These are phyloP conservation scores for Ormosia emarginata DNA, from an alignment of 306 rosid species.

Conservation along the genomic window DNA sequence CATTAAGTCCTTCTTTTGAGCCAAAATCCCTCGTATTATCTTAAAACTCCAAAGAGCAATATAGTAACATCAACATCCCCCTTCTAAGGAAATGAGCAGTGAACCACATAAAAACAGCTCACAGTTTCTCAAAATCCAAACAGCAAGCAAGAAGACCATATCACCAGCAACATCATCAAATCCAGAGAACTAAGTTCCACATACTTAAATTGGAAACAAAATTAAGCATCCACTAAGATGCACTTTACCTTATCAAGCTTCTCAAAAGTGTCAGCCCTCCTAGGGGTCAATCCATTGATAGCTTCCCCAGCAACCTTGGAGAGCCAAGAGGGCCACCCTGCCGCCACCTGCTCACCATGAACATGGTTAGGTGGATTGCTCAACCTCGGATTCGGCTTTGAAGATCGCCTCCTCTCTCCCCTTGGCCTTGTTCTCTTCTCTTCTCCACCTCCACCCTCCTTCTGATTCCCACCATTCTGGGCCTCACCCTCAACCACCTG, in stretches of 20 bases:
- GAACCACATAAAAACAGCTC: background rate
- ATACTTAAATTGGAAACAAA: constrained; percentile 4
- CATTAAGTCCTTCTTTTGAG: background rate
- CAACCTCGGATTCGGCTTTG: constrained; percentile 84
- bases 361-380: constrained; percentile 81
- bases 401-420: constrained; percentile 69
- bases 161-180: constrained; percentile 17
- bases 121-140: constrained; percentile 20
- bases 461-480: constrained; percentile 46
- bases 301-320: constrained; percentile 98
- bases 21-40: background rate
- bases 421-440: constrained; percentile 44
- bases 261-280: constrained; percentile 89
- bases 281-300: constrained; percentile 86
- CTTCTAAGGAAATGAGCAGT: constrained; percentile 12
- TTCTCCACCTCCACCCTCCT: constrained; percentile 51
- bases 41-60: constrained; percentile 17
- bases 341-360: constrained; percentile 98
- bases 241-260: constrained; percentile 77
- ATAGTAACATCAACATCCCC: constrained; percentile 18
- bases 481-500: constrained; percentile 32
- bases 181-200: background rate
- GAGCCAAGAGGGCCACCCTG: constrained; percentile 99
- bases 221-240: background rate
- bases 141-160: background rate